phyloP scores from a whole-genome alignment of 2,329 filamentous ascomycete species.

The Lachnellula cervina region DNA sequence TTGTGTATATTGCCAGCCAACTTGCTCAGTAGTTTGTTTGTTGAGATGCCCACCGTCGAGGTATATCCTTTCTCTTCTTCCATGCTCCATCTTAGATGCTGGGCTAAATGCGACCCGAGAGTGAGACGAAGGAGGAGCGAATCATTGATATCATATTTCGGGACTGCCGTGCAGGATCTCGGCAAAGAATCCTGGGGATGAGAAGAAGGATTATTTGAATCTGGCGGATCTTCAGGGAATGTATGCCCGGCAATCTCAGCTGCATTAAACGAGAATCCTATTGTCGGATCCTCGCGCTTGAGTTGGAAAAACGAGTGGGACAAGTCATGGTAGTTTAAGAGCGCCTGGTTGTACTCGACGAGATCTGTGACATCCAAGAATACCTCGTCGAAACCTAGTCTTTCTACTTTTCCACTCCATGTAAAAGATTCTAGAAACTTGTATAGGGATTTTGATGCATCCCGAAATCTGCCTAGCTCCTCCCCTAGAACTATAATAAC shows the following conservation, averaged over 20 bases:
- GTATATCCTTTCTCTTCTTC: conserved; percentile 79
- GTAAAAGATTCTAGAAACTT: conserved; percentile 65
- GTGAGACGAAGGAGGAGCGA: conserved; percentile 49
- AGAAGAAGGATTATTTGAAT: conserved; percentile 34
- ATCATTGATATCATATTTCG: conserved; percentile 9
- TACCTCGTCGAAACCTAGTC: conserved; percentile 87
- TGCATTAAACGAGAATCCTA: conserved; percentile 78
- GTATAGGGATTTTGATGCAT: conserved; percentile 79
- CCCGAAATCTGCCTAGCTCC: conserved; percentile 77
- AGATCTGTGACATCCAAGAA: conserved; percentile 72
- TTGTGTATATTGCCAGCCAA: conserved; percentile 81
- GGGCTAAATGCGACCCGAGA: conserved; percentile 76
- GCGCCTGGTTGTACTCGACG: conserved; percentile 70
- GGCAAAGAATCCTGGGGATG: neutral
- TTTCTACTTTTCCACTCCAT: conserved; percentile 75
- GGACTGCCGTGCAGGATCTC: conserved; percentile 34
- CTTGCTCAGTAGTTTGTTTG: conserved; percentile 82
- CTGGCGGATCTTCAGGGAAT: conserved; percentile 15
- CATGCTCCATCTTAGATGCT: conserved; percentile 65
- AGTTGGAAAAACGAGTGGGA: conserved; percentile 74
- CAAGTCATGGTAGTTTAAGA: conserved; percentile 64
- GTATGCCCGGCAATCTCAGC: conserved; percentile 57
- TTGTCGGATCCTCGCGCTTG: conserved; percentile 64
- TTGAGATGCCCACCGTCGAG: conserved; percentile 80
- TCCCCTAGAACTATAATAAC: conserved; percentile 83